phyloP scores from a whole-genome alignment of 2,329 filamentous ascomycete species.

The Botrytis byssoidea region DNA sequence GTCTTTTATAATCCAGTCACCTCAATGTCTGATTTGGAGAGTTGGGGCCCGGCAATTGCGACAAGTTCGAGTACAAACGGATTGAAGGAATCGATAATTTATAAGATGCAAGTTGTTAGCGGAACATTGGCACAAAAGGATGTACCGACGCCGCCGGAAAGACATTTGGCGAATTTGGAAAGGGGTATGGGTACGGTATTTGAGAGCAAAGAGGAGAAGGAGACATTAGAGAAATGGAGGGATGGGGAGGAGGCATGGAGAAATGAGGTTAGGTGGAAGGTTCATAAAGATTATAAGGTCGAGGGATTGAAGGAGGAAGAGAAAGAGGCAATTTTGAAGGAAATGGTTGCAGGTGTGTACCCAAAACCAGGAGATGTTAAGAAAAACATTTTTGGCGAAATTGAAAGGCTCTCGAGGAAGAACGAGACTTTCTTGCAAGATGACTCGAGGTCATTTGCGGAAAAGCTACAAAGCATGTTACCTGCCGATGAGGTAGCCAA shows the following conservation, averaged over 20 bases:
- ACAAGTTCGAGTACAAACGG: conserved; percentile 28
- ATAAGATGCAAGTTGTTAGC: conserved; percentile 35
- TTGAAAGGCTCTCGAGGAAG: conserved; percentile 31
- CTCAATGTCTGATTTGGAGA: conserved; percentile 26
- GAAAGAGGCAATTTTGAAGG: conserved; percentile 28
- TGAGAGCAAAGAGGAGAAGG: conserved; percentile 31
- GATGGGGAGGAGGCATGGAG: conserved; percentile 9
- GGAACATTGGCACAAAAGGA: conserved; percentile 24
- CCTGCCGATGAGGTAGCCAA: conserved; percentile 23
- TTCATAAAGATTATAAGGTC: conserved; percentile 18
- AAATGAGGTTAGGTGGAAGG: conserved; percentile 10
- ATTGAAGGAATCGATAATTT: conserved; percentile 30
- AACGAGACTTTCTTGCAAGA: conserved; percentile 39
- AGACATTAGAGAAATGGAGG: conserved; percentile 16
- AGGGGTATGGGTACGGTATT: conserved; percentile 33
- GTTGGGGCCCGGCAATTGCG: conserved; percentile 31
- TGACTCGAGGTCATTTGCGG: conserved; percentile 33
- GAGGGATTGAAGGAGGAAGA: conserved; percentile 24
- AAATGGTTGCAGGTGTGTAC: conserved; percentile 38
- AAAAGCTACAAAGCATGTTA: conserved; percentile 34
- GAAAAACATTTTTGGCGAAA: conserved; percentile 26
- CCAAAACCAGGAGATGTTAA: conserved; percentile 24
- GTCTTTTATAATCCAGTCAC: conserved; percentile 34
- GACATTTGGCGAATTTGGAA: conserved; percentile 29
- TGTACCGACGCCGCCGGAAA: conserved; percentile 21